Evolutionary conservation across 148 eudicot species (phyloP).

Genomic region (Rhododendron ovatum): DNA sequence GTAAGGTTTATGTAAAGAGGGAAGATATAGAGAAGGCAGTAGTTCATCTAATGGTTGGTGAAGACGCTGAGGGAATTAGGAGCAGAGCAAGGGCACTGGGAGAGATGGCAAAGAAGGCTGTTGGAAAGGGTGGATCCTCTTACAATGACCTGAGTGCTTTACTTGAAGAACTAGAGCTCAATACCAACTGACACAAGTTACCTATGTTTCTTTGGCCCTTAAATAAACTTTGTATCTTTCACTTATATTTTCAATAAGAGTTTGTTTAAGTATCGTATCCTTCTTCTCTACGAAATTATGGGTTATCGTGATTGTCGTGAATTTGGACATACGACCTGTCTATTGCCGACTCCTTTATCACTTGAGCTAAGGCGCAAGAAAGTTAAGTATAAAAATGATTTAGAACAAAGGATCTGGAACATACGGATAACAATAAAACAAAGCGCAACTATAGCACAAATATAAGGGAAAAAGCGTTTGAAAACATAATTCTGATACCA

Average conservation of each 20-base stretch:
- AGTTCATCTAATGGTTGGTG: neutral
- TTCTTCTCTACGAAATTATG: neutral
- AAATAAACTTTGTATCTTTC: neutral
- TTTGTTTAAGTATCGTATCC: neutral
- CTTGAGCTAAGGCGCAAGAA: neutral
- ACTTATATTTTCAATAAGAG: neutral
- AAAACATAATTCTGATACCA: too few species aligned
- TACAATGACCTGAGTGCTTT: slow-evolving; percentile 6
- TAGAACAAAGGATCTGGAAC: too few species aligned
- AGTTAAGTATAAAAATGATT: neutral
- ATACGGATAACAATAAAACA: too few species aligned
- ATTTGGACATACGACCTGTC: neutral
- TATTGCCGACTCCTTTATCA: neutral
- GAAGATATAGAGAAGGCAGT: slow-evolving; percentile 7
- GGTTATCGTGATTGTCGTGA: neutral
- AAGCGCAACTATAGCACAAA: too few species aligned
- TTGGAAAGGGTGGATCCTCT: slow-evolving; percentile 12
- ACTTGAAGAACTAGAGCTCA: slow-evolving; percentile 7
- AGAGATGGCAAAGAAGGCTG: slow-evolving; percentile 11
- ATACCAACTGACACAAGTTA: neutral
- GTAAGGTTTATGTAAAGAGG: slow-evolving; percentile 6
- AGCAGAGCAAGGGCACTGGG: slow-evolving; percentile 4
- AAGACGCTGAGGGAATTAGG: slow-evolving; percentile 8
- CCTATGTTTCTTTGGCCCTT: neutral
- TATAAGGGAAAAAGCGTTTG: too few species aligned